Base-by-base conservation (phyloP, 345 rosid genomes). In the Linum usitatissimum region DNA sequence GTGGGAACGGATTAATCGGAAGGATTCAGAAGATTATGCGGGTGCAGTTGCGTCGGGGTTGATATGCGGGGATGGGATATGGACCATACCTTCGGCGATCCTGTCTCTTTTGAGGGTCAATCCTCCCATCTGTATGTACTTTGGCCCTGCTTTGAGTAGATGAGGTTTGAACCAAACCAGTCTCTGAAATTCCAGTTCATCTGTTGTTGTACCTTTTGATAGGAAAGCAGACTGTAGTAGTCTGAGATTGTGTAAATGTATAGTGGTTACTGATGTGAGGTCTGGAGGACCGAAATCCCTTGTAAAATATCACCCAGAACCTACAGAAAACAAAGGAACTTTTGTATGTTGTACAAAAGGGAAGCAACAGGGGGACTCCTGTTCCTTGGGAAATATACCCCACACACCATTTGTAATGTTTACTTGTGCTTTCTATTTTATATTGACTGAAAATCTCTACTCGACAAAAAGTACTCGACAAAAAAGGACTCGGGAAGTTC, bases 51-150 rank as follows among this genome's bases (percentile, higher is more conserved):
- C 98, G 15, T 91, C 96, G 0, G 98, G 98, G 19, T 75, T 86
- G 66, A 91, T 91, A 61, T 88, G 96, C 7, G 98, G 95, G 0
- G 98, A 91, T 0, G 98, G 95, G 12, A 86, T 91, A 45, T 91
- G 96, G 98, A 91, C 91, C 2, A 74, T 91, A 54, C 96, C 98
- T 5, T 86, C 96, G 0, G 96, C 98, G 0, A 53, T 88, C 14
- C 90, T 91, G 30, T 84, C 98, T 3, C 85, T 91, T 67, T 78
- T 91, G 51, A 88, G 81, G 82, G 72, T 91, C 70, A 80, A 85
- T 61, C 98, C 96, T 0, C 98, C 98, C 30, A 86, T 88, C 51
- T 91, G 96, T 75, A 91, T 91, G 98, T 80, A 84, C 77, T 91
- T 88, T 30, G 88, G 98, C 23, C 96, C 95, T 7, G 57, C 95